A percentile compares a stretch with the other conserved stretches of the same genome.
phyloP scores from a whole-genome alignment of 2,329 filamentous ascomycete genomes.

The Mycocentrospora acerina region DNA sequence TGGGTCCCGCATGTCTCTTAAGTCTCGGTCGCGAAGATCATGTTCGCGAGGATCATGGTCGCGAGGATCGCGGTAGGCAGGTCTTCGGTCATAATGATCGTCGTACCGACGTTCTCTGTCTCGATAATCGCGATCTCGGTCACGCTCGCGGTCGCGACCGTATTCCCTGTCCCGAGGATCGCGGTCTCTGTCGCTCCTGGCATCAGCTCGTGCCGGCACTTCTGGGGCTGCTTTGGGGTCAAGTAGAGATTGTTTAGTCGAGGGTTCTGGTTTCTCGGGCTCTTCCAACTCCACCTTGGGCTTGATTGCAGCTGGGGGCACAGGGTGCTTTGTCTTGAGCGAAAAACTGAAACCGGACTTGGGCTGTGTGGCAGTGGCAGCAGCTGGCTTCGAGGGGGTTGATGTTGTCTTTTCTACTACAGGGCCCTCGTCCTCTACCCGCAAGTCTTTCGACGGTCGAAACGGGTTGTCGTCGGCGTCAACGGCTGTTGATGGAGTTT shows the following conservation, averaged over 20 bases:
- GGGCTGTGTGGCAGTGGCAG: conserved; percentile 55
- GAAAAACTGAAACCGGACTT: conserved; percentile 77
- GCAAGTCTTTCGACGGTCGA: conserved; percentile 64
- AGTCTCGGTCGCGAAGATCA: conserved; percentile 9
- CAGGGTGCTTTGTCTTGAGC: conserved; percentile 72
- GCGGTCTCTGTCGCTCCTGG: conserved; percentile 10
- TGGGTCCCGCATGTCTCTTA: conserved; percentile 15
- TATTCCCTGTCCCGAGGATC: conserved; percentile 22
- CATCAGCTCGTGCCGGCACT: conserved; percentile 33
- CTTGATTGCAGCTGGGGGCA: conserved; percentile 55
- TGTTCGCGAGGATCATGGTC: conserved; percentile 27
- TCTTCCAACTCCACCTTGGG: conserved; percentile 52
- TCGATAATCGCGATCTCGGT: conserved; percentile 42
- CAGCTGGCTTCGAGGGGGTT: conserved; percentile 52
- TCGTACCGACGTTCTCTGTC: conserved; percentile 44
- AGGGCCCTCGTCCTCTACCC: conserved; percentile 62
- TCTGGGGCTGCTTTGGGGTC: conserved; percentile 43
- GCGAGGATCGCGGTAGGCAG: conserved; percentile 30
- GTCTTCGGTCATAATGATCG: conserved; percentile 27
- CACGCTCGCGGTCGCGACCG: conserved; percentile 22
- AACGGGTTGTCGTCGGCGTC: conserved; percentile 63
- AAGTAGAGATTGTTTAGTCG: conserved; percentile 43
- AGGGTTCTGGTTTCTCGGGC: conserved; percentile 34
- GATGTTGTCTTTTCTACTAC: conserved; percentile 56
- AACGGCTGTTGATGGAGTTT: conserved; percentile 34